phyloP scores from a whole-genome alignment of 73 alveolate species.

The Uronychia binucleata region DNA sequence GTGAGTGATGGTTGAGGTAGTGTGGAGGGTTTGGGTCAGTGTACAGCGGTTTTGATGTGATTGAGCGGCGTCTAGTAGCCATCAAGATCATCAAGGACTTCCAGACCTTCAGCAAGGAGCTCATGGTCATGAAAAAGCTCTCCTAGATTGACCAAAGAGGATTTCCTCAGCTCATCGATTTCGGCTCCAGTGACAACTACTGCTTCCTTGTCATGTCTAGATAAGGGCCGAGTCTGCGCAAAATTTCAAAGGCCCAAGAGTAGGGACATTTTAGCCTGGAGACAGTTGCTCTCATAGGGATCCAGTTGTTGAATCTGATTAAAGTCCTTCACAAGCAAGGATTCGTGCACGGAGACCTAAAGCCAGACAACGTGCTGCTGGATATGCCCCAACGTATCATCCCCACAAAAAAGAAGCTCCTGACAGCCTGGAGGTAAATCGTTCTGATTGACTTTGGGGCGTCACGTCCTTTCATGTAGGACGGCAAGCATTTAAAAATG shows the following conservation, averaged over 20 bases:
- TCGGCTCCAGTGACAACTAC: not conserved
- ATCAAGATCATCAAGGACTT: not conserved
- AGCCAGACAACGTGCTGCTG: not conserved
- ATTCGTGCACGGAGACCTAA: not conserved
- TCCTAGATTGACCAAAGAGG: not conserved
- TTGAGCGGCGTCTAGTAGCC: not conserved
- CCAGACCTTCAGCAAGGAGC: not conserved
- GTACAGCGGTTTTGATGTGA: not conserved
- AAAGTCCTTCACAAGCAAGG: not conserved
- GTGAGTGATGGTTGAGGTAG: too few relatives aligned
- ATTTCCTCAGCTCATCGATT: not conserved
- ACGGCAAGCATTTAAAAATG: not conserved
- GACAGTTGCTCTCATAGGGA: not conserved
- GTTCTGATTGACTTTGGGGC: not conserved
- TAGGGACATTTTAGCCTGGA: not conserved
- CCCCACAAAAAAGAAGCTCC: not conserved
- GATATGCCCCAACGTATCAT: not conserved
- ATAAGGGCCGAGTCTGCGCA: not conserved
- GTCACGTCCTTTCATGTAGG: not conserved
- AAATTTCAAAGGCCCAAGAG: not conserved
- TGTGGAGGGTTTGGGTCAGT: not conserved
- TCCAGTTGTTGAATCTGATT: not conserved
- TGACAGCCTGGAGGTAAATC: not conserved
- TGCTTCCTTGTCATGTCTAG: not conserved
- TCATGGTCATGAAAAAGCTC: not conserved